Base-by-base conservation (phyloP, 345 rosid species). In the Lepidium sativum region DNA sequence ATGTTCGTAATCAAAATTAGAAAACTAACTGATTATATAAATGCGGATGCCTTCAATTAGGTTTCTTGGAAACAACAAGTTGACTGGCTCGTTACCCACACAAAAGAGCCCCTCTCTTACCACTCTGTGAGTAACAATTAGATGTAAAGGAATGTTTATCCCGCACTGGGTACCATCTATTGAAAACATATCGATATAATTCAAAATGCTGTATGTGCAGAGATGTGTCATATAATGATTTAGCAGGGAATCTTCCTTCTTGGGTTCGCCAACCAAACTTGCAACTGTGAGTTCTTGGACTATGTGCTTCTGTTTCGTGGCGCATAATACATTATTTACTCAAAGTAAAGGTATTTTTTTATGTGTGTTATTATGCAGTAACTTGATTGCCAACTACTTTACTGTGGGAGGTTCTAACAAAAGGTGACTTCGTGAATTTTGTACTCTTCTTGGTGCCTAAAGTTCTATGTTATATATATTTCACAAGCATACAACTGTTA, bases 221-320 rank as follows among this genome's bases (percentile, higher is more conserved):
- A 80, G 97, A 91, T 79, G 79, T 84, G 23, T 86, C 96, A 1
- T 86, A 88, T 74, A 91, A 91, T 71, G 77, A 78, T 69, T 75
- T 88, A 75, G 47, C 59, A 1, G 94, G 94, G 16, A 78, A 42
- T 70, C 67, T 88, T 68, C 97, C 97, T 69, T 70, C 91, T 21
- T 88, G 96, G 97, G 63, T 86, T 67, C 73, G 21, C 65, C 63
- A 59, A 44, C 60, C 7, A 38, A 71, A 75, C 58, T 66, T 87
- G 62, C 73, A 75, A 65, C 57, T 91, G 97, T 88, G 77, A 42
- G 94, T 66, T 23, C 9, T 4, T 11, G 45, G 50, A 51, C 29
- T 14, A 50, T 34, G 17, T 59, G 61, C 38, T 72, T 57, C 20
- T n/a, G n/a, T 52, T 43, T 59, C 56, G 18, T 65, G 67, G 55